Evolutionary conservation across 805 yeast species (phyloP), one percentile per base, ranked within the genome.

Genomic region (Yamadazyma scolyti): DNA sequence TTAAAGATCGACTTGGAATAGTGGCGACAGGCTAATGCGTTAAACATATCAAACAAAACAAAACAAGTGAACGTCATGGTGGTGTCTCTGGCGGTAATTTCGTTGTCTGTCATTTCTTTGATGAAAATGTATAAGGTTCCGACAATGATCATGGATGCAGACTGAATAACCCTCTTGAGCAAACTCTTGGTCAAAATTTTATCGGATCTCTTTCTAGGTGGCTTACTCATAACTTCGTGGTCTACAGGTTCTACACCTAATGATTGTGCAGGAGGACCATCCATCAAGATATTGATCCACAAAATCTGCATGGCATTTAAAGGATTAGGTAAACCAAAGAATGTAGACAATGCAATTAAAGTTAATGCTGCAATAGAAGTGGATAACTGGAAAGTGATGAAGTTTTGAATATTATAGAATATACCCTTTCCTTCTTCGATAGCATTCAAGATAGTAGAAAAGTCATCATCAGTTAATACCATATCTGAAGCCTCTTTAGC

Each of bases 11-110:
- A 83, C 53, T 86, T 89, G 26, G 86, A 71, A 36, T 82, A 73
- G 42, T 94, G 95, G 50, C 97, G 85, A 58, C 97, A 90, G 10
- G 95, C 69, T 43, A 93, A 67, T 0, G 99, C 99, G 58, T 89
- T 93, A 66, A 93, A 93, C 94, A 93, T 84, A 58, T 93, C 99
- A 51, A 80, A 93, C 34, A 90, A 68, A 8, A 93, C 98, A 61
- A 93, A 93, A 54, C 97, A 86, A 0, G 97, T 93, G 53, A 93
- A 93, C 0, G 98, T 90, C 98, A 93, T 93, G 1, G 99, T 93
- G 13, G 98, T 93, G 55, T 93, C 98, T 61, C 98, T 82, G 9
- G 90, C 81, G 2, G 97, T 88, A 34, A 90, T 79, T 39, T 73
- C 74, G 17, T 78, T 74, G 47, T 86, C 95, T 14, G 76, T 72